A percentile compares a stretch with the other conserved stretches of the same genome.
Conservation (phyloP, 2,329 filamentous ascomycete genomes). For the Xylariaceae sp. region DNA sequence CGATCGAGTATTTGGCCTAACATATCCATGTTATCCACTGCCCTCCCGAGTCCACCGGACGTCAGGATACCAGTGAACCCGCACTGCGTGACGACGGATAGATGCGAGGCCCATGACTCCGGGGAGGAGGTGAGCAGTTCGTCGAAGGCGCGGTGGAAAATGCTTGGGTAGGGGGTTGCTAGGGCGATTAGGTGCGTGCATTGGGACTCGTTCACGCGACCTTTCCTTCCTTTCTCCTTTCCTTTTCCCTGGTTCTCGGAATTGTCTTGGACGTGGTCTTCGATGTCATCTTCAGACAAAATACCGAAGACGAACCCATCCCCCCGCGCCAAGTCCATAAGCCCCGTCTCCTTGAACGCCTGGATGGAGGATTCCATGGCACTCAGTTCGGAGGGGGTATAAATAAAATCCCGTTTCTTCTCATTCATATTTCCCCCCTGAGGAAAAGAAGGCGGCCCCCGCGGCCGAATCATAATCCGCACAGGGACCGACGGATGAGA, state of each 20-base stretch:
- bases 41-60: constrained; percentile 44
- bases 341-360: constrained; percentile 34
- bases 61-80: constrained; percentile 51
- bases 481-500: constrained; percentile 34
- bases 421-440: too few species aligned
- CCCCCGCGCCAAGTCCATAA: constrained; percentile 38
- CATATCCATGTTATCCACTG: constrained; percentile 35
- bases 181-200: constrained; percentile 37
- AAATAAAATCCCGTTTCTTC: constrained; percentile 42
- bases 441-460: constrained; percentile 30
- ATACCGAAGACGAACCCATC: constrained; percentile 56
- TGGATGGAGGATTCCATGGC: constrained; percentile 40
- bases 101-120: constrained; percentile 22
- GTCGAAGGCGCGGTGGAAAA: constrained; percentile 56
- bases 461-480: constrained; percentile 53
- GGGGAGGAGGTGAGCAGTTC: constrained; percentile 33
- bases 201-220: constrained; percentile 37
- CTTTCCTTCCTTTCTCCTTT: constrained; percentile 1
- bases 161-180: constrained; percentile 27
- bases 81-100: constrained; percentile 36
- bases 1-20: constrained; percentile 34
- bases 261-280: too few species aligned
- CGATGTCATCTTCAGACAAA: constrained; percentile 26
- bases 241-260: not conserved
- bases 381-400: constrained; percentile 40